A percentile compares a stretch with the other conserved stretches of the same genome.
These are phyloP conservation scores for apple (Malus domestica) DNA, from an alignment of 306 rosid genomes.

Conservation along the genomic window DNA sequence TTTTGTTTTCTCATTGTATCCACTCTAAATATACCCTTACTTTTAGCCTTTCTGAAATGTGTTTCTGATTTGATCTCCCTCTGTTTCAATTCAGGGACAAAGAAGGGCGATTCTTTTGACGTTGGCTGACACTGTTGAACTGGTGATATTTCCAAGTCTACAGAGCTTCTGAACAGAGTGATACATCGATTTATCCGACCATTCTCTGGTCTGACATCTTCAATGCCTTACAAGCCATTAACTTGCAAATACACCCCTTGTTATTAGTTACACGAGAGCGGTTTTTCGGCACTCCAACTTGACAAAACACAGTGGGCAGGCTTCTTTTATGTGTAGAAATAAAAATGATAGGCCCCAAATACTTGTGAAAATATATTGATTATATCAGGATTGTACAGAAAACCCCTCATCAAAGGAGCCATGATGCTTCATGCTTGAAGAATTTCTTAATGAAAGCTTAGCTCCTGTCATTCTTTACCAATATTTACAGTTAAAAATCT, in stretches of 20 bases:
- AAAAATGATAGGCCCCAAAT: conserved; percentile 38
- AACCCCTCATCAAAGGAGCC: conserved; percentile 24
- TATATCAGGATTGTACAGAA: conserved; percentile 56
- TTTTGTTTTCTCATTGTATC: neutral
- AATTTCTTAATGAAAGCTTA: conserved; percentile 5
- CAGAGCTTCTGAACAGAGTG: conserved; percentile 15
- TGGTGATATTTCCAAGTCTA: conserved; percentile 22
- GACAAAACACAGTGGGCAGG: conserved; percentile 30
- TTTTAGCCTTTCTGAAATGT: neutral
- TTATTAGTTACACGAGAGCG: neutral
- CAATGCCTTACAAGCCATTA: neutral
- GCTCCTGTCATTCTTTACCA: conserved; percentile 3
- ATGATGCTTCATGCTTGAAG: conserved; percentile 28
- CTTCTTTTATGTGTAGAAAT: conserved; percentile 45
- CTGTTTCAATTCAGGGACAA: conserved; percentile 13
- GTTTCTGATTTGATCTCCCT: neutral
- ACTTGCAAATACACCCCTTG: conserved; percentile 10
- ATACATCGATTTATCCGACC: neutral
- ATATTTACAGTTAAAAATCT: neutral
- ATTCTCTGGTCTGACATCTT: neutral
- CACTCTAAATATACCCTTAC: neutral
- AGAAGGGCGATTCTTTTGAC: conserved; percentile 26
- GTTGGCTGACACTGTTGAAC: conserved; percentile 19
- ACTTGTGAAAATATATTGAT: conserved; percentile 36
- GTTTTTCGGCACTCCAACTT: conserved; percentile 2